Percentiles rank a stretch among this genome's conserved stretches.
Conservation (phyloP, 2,329 filamentous ascomycete genomes). For the Alternaria arbusti region DNA sequence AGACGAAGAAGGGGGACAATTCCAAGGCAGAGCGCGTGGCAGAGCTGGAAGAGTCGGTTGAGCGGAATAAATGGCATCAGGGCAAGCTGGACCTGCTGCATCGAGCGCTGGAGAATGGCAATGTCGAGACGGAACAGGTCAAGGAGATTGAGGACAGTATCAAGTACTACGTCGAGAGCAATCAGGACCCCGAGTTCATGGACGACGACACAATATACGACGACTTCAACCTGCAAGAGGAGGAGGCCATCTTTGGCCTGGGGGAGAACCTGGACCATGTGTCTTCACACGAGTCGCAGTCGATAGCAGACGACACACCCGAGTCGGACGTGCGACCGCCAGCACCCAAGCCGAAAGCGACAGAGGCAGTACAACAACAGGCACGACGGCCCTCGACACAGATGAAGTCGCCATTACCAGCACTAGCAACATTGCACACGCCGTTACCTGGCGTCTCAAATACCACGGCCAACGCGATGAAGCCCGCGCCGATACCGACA, state of each 20-base stretch:
- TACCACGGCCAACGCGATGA: slow-evolving; percentile 73
- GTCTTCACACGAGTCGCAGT: slow-evolving; percentile 95
- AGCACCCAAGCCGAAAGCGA: slow-evolving; percentile 61
- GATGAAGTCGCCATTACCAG: slow-evolving; percentile 92
- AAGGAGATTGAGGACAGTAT: slow-evolving; percentile 90
- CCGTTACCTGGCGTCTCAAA: slow-evolving; percentile 68
- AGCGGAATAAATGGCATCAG: slow-evolving; percentile 97
- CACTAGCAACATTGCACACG: slow-evolving; percentile 85
- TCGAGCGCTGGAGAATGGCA: slow-evolving; percentile 89
- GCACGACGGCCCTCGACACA: slow-evolving; percentile 82
- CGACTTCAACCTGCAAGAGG: slow-evolving; percentile 88
- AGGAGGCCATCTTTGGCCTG: slow-evolving; percentile 88
- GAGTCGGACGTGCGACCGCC: slow-evolving; percentile 63
- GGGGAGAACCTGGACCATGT: slow-evolving; percentile 79
- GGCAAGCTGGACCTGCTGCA: slow-evolving; percentile 89
- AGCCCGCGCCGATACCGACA: slow-evolving; percentile 85
- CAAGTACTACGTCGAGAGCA: slow-evolving; percentile 92
- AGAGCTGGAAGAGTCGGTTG: slow-evolving; percentile 81
- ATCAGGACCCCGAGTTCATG: slow-evolving; percentile 85
- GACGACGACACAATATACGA: slow-evolving; percentile 97
- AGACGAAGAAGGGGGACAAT: slow-evolving; percentile 82
- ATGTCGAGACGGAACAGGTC: slow-evolving; percentile 85
- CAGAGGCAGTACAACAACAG: slow-evolving; percentile 64
- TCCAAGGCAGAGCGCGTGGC: slow-evolving; percentile 86
- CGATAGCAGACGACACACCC: slow-evolving; percentile 80